Conservation (phyloP, 768 basidiomycete genomes). For the Tephrocybe sp. region DNA sequence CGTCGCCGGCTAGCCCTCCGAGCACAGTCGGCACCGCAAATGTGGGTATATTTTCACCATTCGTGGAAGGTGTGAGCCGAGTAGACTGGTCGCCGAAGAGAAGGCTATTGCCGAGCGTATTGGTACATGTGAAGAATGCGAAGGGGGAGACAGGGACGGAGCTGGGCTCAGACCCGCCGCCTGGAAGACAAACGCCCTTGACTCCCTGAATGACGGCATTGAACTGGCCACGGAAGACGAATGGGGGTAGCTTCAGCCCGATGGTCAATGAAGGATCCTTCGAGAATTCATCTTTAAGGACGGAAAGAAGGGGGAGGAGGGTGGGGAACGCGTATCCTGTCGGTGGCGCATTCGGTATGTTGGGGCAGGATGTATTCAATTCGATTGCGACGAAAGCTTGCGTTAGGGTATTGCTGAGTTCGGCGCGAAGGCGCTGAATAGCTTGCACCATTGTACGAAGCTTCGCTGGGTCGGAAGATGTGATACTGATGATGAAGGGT, state of each 20-base stretch:
- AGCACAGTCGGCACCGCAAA: slow-evolving; percentile 65
- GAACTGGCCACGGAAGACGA: slow-evolving; percentile 63
- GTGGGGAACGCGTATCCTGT: slow-evolving; percentile 60
- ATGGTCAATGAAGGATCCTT: slow-evolving; percentile 58
- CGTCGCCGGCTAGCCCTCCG: slow-evolving; percentile 78
- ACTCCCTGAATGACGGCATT: slow-evolving; percentile 49
- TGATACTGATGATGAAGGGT: slow-evolving; percentile 81
- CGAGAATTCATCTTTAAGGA: slow-evolving; percentile 49
- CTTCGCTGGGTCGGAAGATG: slow-evolving; percentile 52
- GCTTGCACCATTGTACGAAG: slow-evolving; percentile 54
- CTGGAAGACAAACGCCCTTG: slow-evolving; percentile 32
- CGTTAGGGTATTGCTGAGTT: slow-evolving; percentile 25
- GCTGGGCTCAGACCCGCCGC: slow-evolving; percentile 1
- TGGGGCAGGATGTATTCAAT: slow-evolving; percentile 85
- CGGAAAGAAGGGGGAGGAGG: slow-evolving; percentile 53
- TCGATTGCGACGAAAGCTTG: slow-evolving; percentile 62
- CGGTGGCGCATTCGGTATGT: slow-evolving; percentile 63
- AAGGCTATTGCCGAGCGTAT: slow-evolving; percentile 74
- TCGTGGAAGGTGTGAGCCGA: not conserved
- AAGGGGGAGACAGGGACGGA: slow-evolving; percentile 39
- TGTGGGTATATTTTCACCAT: slow-evolving; percentile 12
- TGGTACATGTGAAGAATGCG: slow-evolving; percentile 78
- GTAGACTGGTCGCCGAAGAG: slow-evolving; percentile 56
- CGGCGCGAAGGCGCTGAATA: slow-evolving; percentile 61
- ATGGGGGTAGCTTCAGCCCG: slow-evolving; percentile 82